These are phyloP conservation scores for Nidularia pulvinata DNA, from an alignment of 768 basidiomycete genomes.

Conservation along the genomic window DNA sequence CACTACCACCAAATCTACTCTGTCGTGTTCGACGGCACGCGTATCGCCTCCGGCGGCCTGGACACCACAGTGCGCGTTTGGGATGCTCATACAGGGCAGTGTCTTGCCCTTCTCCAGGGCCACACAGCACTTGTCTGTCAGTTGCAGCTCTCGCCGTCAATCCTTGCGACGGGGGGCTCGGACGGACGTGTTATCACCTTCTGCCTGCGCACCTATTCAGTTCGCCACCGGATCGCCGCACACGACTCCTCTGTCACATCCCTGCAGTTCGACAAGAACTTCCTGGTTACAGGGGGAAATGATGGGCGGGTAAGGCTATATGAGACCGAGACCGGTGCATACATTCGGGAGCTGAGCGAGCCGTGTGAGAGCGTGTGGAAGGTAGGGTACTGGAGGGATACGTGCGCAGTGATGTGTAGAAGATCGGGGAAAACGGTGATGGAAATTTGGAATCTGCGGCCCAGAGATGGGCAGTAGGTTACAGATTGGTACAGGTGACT, in stretches of 20 bases:
- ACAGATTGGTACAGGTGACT: neutral
- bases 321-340: slow-evolving; percentile 61
- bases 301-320: slow-evolving; percentile 83
- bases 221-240: slow-evolving; percentile 73
- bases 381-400: slow-evolving; percentile 62
- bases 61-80: slow-evolving; percentile 95
- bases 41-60: slow-evolving; percentile 84
- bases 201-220: slow-evolving; percentile 31
- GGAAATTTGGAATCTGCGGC: slow-evolving; percentile 82
- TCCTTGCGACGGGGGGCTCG: slow-evolving; percentile 83
- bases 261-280: slow-evolving; percentile 82
- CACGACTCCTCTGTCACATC: slow-evolving; percentile 89
- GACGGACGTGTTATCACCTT: slow-evolving; percentile 72
- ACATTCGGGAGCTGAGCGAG: slow-evolving; percentile 78
- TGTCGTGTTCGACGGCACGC: slow-evolving; percentile 85
- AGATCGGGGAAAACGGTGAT: slow-evolving; percentile 81
- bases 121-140: slow-evolving; percentile 94
- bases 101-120: slow-evolving; percentile 83
- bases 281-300: slow-evolving; percentile 84
- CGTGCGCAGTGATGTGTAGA: slow-evolving; percentile 81
- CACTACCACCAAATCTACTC: slow-evolving; percentile 91
- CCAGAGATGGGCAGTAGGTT: slow-evolving; percentile 23
- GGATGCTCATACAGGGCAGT: slow-evolving; percentile 82
- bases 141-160: slow-evolving; percentile 68
- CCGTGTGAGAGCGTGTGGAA: slow-evolving; percentile 88